phyloP scores from a whole-genome alignment of 2,329 filamentous ascomycete genomes.

The Colletotrichum eleusines region DNA sequence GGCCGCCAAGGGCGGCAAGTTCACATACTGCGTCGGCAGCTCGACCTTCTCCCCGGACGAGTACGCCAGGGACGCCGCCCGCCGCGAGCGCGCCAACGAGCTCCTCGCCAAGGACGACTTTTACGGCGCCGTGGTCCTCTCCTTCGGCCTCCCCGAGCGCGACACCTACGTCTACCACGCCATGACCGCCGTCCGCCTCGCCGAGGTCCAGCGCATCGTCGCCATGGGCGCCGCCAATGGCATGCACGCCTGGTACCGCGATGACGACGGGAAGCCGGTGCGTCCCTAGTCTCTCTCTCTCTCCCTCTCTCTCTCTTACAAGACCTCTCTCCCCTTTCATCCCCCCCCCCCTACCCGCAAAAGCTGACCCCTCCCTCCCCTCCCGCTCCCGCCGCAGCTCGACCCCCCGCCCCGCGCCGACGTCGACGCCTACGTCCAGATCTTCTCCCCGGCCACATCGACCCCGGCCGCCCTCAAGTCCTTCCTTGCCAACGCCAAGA shows the following conservation, averaged over 20 bases:
- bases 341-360: too few relatives aligned
- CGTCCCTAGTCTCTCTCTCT: conserved; percentile 33
- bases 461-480: conserved; percentile 73
- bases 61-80: conserved; percentile 54
- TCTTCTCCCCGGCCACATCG: conserved; percentile 72
- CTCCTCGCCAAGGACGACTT: conserved; percentile 58
- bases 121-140: conserved; percentile 56
- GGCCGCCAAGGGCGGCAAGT: conserved; percentile 42
- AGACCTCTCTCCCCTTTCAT: neutral
- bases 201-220: conserved; percentile 62
- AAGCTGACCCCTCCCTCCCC: too few relatives aligned
- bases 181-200: conserved; percentile 61
- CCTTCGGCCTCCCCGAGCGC: conserved; percentile 58
- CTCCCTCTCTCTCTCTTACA: neutral
- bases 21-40: conserved; percentile 59
- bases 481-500: conserved; percentile 73
- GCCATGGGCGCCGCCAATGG: conserved; percentile 58
- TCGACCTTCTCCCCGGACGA: conserved; percentile 58
- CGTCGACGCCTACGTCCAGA: conserved; percentile 73
- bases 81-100: conserved; percentile 53
- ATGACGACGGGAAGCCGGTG: conserved; percentile 51
- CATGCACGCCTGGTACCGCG: conserved; percentile 63
- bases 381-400: conserved; percentile 46
- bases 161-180: conserved; percentile 66
- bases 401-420: conserved; percentile 67